A percentile compares a stretch with the other conserved stretches of the same genome.
These are phyloP conservation scores for Petunia secreta DNA, from an alignment of 257 asterid species.

Conservation along the genomic window DNA sequence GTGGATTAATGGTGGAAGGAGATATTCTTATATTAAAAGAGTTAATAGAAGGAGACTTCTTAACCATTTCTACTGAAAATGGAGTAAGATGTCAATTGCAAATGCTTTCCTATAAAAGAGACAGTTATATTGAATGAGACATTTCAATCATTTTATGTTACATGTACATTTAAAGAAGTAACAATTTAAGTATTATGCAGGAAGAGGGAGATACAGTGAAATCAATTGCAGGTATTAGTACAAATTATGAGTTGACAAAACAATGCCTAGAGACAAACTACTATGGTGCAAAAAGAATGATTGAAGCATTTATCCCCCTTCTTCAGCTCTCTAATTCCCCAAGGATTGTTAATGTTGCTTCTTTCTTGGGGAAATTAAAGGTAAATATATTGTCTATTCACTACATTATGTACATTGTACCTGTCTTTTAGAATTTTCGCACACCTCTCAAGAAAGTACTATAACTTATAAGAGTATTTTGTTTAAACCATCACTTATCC, in stretches of 20 bases:
- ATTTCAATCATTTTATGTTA: neutral
- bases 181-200: neutral
- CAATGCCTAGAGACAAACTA: constrained; percentile 55
- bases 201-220: constrained; percentile 32
- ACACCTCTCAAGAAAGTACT: too few species aligned
- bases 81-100: constrained; percentile 7
- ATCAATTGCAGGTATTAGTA: constrained; percentile 35
- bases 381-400: constrained; percentile 24
- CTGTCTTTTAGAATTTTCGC: too few species aligned
- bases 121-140: neutral
- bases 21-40: constrained; percentile 27
- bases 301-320: constrained; percentile 59
- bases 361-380: constrained; percentile 53
- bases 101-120: neutral
- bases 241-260: constrained; percentile 39
- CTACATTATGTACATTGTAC: neutral
- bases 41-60: neutral
- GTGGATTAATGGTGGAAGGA: constrained; percentile 43
- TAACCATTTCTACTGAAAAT: neutral
- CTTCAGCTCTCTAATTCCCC: constrained; percentile 66
- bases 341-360: constrained; percentile 54
- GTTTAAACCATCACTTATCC: too few species aligned
- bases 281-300: constrained; percentile 58
- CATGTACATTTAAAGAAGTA: neutral
- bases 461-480: too few species aligned